Evolutionary conservation across 2,329 filamentous ascomycete genomes (phyloP), one percentile per base, ranked within the genome.

Genomic region (Fusarium circinatum): DNA sequence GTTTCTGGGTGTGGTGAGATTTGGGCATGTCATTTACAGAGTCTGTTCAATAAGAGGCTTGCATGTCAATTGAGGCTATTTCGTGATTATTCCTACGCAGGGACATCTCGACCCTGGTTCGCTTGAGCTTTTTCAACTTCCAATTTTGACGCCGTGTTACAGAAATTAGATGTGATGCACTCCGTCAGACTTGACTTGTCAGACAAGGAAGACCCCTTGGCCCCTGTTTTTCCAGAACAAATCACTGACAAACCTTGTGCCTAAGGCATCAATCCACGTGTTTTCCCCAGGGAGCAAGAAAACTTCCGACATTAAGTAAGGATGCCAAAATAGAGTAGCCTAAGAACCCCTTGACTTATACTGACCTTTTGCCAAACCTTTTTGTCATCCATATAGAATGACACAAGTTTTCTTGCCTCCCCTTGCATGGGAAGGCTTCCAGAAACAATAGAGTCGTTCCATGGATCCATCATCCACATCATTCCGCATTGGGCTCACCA

Each of bases 171-270:
- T 60, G 42, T 59, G 62, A 72, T 75, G 57, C 58, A 72, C 42
- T 26, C 56, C 24, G 42, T 60, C 70, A 68, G 52, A 57, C 51
- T 42, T 49, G 44, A 57, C 51, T 56, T 54, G 48, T 65, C 68
- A 72, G 62, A 59, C 63, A 58, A 62, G 58, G 55, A 60, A 58
- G 20, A 36, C 42, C 41, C 47, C 36, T 55, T 63, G 56, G 47
- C 69, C 73, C 72, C 47, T 67, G 69, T 65, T 67, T 71, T 71
- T 75, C 65, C 65, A 75, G 69, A 75, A 75, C 55, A 60, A 69
- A 65, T 69, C 52, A 55, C 45, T 59, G 34, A 48, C 42, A 28
- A 58, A 48, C 36, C 22, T 26, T 30, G 14, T 71, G 73, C 73
- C 73, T 75, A 62, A 75, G 73, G 73, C 73, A 47, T 26, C 18